phyloP scores from a whole-genome alignment of 208 protist species.

The Leishmania aethiopica region DNA sequence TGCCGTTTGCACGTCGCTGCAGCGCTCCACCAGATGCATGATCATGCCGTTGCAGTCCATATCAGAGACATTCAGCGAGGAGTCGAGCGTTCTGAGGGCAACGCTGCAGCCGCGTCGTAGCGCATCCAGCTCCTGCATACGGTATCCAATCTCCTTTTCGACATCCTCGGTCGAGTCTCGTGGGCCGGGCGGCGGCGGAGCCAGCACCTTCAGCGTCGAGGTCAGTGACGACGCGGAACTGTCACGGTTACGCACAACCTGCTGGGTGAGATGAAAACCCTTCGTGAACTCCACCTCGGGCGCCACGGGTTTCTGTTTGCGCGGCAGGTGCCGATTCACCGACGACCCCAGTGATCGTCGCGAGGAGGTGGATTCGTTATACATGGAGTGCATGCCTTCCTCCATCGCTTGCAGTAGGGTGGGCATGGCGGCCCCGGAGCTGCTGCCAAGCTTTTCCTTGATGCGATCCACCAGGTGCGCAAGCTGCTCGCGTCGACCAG shows the following conservation, averaged over 20 bases:
- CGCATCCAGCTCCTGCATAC: constrained; percentile 22
- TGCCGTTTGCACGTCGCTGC: constrained; percentile 40
- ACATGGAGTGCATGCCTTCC: neutral
- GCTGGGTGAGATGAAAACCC: constrained; percentile 22
- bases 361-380: neutral
- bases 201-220: constrained; percentile 8
- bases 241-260: neutral
- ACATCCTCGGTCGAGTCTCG: constrained; percentile 6
- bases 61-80: constrained; percentile 15
- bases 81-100: constrained; percentile 27
- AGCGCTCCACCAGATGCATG: constrained; percentile 36
- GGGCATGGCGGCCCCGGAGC: neutral
- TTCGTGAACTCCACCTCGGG: constrained; percentile 20
- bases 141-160: constrained; percentile 5
- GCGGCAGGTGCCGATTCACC: constrained; percentile 9
- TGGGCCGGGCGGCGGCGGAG: constrained; percentile 4
- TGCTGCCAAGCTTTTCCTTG: constrained; percentile 5
- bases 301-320: constrained; percentile 40
- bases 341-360: constrained; percentile 11
- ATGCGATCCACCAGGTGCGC: constrained; percentile 11
- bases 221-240: neutral
- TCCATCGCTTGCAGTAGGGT: neutral
- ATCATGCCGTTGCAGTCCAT: constrained; percentile 27
- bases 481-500: constrained; percentile 12
- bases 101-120: constrained; percentile 33